Percentiles rank a stretch among this genome's conserved stretches.
Conservation (phyloP, 768 basidiomycete genomes). For the Myochromella boudieri region DNA sequence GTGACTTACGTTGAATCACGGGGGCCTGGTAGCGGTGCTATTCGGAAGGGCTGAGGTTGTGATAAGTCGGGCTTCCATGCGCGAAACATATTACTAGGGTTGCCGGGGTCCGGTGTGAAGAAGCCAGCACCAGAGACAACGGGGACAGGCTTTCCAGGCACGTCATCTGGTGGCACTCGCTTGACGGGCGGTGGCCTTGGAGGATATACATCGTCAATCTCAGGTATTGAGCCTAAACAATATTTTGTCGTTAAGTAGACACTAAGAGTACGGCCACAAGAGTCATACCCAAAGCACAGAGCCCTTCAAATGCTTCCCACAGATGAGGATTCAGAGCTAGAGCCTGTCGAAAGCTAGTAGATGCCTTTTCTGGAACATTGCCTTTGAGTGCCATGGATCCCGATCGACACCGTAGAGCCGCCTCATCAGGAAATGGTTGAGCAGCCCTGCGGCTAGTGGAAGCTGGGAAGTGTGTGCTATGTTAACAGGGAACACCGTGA, state of each 20-base stretch:
- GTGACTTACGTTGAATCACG: slow-evolving; percentile 72
- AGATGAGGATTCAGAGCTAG: slow-evolving; percentile 73
- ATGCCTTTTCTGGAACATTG: slow-evolving; percentile 75
- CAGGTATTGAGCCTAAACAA: slow-evolving; percentile 59
- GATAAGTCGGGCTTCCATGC: slow-evolving; percentile 52
- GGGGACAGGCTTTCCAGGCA: slow-evolving; percentile 44
- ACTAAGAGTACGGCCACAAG: slow-evolving; percentile 10
- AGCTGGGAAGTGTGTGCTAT: slow-evolving; percentile 32
- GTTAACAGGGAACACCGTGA: slow-evolving; percentile 12
- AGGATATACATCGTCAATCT: slow-evolving; percentile 74
- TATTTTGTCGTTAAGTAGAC: slow-evolving; percentile 1
- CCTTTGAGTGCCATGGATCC: slow-evolving; percentile 78
- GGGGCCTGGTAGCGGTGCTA: slow-evolving; percentile 47
- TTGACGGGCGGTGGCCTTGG: slow-evolving; percentile 57
- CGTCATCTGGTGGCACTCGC: slow-evolving; percentile 53
- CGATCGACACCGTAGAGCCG: slow-evolving; percentile 72
- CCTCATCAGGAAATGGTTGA: slow-evolving; percentile 67
- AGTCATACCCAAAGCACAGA: slow-evolving; percentile 73
- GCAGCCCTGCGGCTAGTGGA: slow-evolving; percentile 56
- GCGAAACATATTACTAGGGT: slow-evolving; percentile 56
- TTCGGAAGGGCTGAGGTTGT: slow-evolving; percentile 57
- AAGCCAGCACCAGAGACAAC: slow-evolving; percentile 68
- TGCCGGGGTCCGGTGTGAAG: slow-evolving; percentile 70
- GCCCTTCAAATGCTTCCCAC: slow-evolving; percentile 92
- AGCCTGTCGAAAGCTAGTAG: slow-evolving; percentile 67